Evolutionary conservation across 192 early-diverging fungal species (phyloP), one percentile per base, ranked within the genome.

Genomic region (Entomortierella beljakovae): DNA sequence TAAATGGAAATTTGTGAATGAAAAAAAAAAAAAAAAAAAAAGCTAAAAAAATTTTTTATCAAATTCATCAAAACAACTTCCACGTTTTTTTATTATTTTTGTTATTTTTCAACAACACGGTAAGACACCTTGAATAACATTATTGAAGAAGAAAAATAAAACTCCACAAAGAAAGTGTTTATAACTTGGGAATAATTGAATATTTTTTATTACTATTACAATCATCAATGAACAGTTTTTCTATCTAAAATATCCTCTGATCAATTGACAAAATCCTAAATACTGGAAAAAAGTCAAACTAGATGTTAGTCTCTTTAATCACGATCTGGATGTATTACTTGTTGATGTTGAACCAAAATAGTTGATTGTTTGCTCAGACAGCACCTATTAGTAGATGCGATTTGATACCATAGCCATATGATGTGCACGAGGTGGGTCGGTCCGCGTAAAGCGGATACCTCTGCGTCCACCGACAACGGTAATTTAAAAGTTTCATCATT

Each of bases 381-480:
- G 72, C 72, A 55, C 65, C 58, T 58, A 34, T 49, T 13, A 40
- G n/a, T 38, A 37, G 31, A 42, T 59, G 72, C 72, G 57, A 61
- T 61, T 76, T 76, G 64, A 76, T 76, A 68, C 72, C 72, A 76
- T 62, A 28, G 72, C 72, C 72, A 76, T 76, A 71, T 76, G 72
- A 65, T 60, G 72, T 76, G 72, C 72, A 76, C 72, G 48, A 76
- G 72, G 72, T 76, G 72, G 72, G 72, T 76, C 72, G 72, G 72
- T 76, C 72, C 72, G 65, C 72, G 58, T 61, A 43, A 76, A 76
- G 65, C 72, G 72, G 72, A 76, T 76, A 76, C 72, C 72, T 76
- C 72, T 76, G 72, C 72, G 72, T 76, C 68, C 72, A 68, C 72
- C 72, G 72, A 76, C 72, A 49, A 64, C 38, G 58, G 72, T 68